Evolutionary conservation across 176 grass and related monocot species (phyloP), one percentile per base, ranked within the genome.

Genomic region (Ananas comosus): DNA sequence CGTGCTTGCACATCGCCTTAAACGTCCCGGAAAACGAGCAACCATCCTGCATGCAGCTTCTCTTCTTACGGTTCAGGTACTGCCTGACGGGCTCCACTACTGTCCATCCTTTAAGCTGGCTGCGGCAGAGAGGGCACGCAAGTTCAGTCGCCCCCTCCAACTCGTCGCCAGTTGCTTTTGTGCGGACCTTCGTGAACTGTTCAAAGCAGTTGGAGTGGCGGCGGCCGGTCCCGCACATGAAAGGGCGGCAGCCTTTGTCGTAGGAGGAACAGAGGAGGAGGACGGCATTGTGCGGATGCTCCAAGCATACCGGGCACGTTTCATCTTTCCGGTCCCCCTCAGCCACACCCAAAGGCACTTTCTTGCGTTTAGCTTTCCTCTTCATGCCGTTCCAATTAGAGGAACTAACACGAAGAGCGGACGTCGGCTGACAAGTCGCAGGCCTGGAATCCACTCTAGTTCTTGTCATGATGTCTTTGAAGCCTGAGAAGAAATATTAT

Each of bases 201-300:
- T 84, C 81, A 48, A 97, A 86, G 65, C 86, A 97, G 74, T 97
- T 97, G 33, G 93, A 97, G 72, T 83, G 86, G 11, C 86, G 78
- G 74, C 67, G 73, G 50, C 79, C 82, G 23, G 89, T 97, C 23
- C 67, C 86, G 76, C 93, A 97, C 93, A 92, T 97, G 69, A 91
- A 97, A 54, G 86, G 86, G 17, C 86, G 86, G 70, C 93, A 97
- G 53, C 89, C 89, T 47, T 92, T 92, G 71, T 77, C 79, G 70
- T 97, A 78, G 64, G 84, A 97, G 58, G 86, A 97, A 59, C 89
- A 92, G 54, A 92, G 82, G 61, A 97, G 93, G 74, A 97, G 84
- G 1, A 92, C 89, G 70, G 86, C 89, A 81, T 83, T 80, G 77
- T 97, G 86, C 67, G 93, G 93, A 23, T 22, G 68, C 77, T 97